A percentile compares a stretch with the other conserved stretches of the same genome.
Evolutionary conservation across 345 rosid species (phyloP).

Genomic region (Boechera retrofracta): DNA sequence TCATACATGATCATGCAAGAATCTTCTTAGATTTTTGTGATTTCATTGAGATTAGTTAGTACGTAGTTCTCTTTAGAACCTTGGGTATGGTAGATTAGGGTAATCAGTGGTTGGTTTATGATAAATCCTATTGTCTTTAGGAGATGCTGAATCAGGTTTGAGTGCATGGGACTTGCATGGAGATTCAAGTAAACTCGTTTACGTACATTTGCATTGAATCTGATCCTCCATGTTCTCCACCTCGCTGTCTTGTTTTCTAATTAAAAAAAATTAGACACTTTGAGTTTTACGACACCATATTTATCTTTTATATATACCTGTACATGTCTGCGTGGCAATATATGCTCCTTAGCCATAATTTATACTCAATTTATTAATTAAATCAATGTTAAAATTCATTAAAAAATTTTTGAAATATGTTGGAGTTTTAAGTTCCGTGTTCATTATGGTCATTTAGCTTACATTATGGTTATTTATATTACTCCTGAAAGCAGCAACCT

Average conservation of each 20-base stretch:
- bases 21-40: no score
- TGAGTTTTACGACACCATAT: slow-evolving; percentile 8
- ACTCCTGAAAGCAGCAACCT: neutral
- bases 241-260: slow-evolving; percentile 13
- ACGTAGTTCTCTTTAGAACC: no score
- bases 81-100: no score
- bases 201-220: slow-evolving; percentile 4
- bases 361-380: neutral
- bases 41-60: no score
- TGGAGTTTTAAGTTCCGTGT: neutral
- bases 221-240: slow-evolving; percentile 11
- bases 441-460: neutral
- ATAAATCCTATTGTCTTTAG: no score
- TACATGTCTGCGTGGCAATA: slow-evolving; percentile 16
- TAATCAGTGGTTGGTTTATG: no score
- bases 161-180: slow-evolving; percentile 10
- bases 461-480: neutral
- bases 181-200: slow-evolving; percentile 1
- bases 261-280: neutral
- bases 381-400: neutral
- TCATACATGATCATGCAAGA: no score
- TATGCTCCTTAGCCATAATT: slow-evolving; percentile 5
- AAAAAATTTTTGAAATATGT: neutral
- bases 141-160: neutral
- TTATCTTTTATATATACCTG: neutral